Evolutionary conservation across 176 grass and related monocot genomes (phyloP).

Genomic region (Thinopyrum elongatum): DNA sequence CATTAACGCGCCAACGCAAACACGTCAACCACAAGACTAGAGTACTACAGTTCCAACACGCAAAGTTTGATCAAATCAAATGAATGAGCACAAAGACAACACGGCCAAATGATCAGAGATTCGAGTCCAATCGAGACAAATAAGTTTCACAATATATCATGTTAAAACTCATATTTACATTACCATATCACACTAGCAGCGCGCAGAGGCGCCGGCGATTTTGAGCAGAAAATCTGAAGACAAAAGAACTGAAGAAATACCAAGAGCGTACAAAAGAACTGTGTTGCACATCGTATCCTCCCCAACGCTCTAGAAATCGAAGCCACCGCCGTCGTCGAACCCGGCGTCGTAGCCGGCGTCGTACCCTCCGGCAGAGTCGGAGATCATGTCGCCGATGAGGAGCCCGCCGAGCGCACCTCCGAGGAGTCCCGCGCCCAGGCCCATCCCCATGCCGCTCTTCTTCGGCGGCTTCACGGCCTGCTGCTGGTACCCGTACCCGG

Average conservation of each 20-base stretch:
- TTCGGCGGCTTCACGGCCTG: conserved; percentile 47
- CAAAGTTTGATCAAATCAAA: background rate
- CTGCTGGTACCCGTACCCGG: conserved; percentile 54
- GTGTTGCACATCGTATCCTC: background rate
- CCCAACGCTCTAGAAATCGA: conserved; percentile 49
- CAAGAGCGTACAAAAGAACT: background rate
- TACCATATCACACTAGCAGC: background rate
- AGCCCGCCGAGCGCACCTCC: conserved; percentile 71
- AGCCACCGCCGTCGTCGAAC: conserved; percentile 62
- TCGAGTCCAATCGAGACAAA: background rate
- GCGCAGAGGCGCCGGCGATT: background rate
- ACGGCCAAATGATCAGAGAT: background rate
- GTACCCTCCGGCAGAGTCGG: conserved; percentile 31
- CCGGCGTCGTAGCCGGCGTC: conserved; percentile 56
- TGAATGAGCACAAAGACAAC: too few relatives aligned
- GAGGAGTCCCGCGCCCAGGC: conserved; percentile 60
- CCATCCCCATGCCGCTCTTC: conserved; percentile 63
- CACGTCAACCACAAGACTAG: too few relatives aligned
- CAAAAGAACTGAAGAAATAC: background rate
- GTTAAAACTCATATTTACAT: conserved; percentile 40
- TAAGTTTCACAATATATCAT: background rate
- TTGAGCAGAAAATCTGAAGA: background rate
- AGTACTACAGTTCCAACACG: background rate
- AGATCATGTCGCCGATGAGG: conserved; percentile 60
- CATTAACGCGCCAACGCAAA: too few relatives aligned